Evolutionary conservation across 495 filamentous ascomycete species (phyloP).

Genomic region (Penicillium pancosmium): DNA sequence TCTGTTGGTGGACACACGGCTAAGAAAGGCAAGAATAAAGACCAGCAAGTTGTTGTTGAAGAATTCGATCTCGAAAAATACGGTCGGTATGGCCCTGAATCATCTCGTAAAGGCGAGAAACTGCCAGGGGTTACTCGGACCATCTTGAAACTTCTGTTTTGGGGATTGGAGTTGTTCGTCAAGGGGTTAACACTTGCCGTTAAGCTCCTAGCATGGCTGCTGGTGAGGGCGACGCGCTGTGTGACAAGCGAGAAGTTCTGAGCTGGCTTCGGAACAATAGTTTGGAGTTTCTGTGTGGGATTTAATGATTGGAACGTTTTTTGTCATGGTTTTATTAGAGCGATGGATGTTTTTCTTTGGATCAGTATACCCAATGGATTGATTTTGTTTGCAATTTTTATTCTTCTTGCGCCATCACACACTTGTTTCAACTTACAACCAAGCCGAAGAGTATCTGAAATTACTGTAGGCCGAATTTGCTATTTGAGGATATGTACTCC

Average conservation of each 20-base stretch:
- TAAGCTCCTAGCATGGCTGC: slow-evolving; percentile 43
- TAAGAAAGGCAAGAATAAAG: slow-evolving; percentile 28
- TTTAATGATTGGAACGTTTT: neutral
- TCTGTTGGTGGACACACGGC: slow-evolving; percentile 6
- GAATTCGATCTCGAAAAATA: slow-evolving; percentile 53
- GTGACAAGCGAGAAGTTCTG: slow-evolving; percentile 46
- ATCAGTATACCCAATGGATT: slow-evolving; percentile 15
- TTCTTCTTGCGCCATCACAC: neutral
- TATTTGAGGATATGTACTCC: no score
- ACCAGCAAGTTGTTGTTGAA: slow-evolving; percentile 38
- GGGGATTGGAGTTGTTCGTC: slow-evolving; percentile 41
- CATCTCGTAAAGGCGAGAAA: slow-evolving; percentile 41
- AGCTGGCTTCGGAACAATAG: slow-evolving; percentile 15
- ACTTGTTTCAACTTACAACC: neutral
- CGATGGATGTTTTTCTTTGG: slow-evolving; percentile 5
- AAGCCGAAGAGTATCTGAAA: neutral
- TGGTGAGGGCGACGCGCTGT: slow-evolving; percentile 41
- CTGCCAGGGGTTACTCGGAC: slow-evolving; percentile 40
- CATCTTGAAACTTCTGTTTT: slow-evolving; percentile 41
- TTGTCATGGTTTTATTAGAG: neutral
- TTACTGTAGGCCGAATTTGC: neutral
- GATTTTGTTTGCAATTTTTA: slow-evolving; percentile 5
- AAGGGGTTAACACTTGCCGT: slow-evolving; percentile 37
- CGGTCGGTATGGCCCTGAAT: slow-evolving; percentile 38
- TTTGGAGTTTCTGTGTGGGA: neutral